phyloP scores from a whole-genome alignment of 1,284 basidiomycete genomes.

The Phellopilus nigrolimitatus region DNA sequence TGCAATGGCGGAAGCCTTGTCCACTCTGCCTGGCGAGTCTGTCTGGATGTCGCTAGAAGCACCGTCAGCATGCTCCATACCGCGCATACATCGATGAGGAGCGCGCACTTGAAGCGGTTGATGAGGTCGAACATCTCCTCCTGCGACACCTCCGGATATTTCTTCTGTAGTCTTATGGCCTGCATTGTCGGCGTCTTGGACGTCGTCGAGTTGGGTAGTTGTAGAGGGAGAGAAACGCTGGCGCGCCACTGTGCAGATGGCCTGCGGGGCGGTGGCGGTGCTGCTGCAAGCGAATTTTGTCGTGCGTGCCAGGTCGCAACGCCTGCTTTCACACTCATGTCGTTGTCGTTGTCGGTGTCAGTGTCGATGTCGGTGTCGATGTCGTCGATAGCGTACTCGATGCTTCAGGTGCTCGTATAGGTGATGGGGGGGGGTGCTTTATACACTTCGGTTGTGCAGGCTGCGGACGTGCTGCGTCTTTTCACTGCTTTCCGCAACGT shows the following conservation, averaged over 20 bases:
- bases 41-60: conserved; percentile 68
- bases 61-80: conserved; percentile 14
- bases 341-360: not conserved
- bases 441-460: conserved; percentile 5
- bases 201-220: conserved; percentile 13
- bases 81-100: conserved; percentile 12
- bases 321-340: conserved; percentile 14
- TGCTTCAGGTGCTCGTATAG: not conserved
- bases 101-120: conserved; percentile 87
- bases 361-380: not conserved
- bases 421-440: not conserved
- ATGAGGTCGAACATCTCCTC: conserved; percentile 93
- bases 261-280: conserved; percentile 10
- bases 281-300: conserved; percentile 1
- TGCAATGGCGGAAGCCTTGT: conserved; percentile 78
- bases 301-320: conserved; percentile 6
- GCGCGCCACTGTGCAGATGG: conserved; percentile 10
- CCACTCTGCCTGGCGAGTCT: conserved; percentile 80
- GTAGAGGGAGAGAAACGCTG: conserved; percentile 17
- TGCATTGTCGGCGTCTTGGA: conserved; percentile 53
- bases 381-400: not conserved
- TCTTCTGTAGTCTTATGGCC: conserved; percentile 85
- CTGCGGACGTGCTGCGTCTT: not conserved
- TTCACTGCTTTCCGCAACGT: conserved; percentile 9
- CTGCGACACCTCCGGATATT: conserved; percentile 87